Evolutionary conservation across 352 stramenopile species (phyloP).

Genomic region (Phytophthora idaei): DNA sequence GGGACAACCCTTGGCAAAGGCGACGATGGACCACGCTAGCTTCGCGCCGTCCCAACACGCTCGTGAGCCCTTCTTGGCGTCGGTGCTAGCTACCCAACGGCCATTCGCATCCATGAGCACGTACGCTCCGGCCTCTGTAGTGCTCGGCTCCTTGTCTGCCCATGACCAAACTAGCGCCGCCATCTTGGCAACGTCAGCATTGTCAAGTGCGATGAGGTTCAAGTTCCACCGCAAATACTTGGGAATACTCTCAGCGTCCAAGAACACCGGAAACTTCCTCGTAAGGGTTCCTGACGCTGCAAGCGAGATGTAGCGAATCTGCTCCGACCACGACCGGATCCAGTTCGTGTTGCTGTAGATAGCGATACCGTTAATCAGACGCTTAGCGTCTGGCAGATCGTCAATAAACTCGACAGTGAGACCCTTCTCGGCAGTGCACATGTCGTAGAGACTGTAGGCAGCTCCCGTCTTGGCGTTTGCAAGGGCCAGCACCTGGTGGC

Average conservation of each 20-base stretch:
- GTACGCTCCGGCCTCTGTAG: conserved; percentile 24
- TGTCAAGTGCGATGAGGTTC: conserved; percentile 60
- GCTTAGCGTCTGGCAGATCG: conserved; percentile 39
- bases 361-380: conserved; percentile 44
- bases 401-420: conserved; percentile 50
- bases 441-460: conserved; percentile 44
- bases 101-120: conserved; percentile 46
- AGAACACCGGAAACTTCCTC: conserved; percentile 33
- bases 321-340: conserved; percentile 54
- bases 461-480: conserved; percentile 47
- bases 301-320: conserved; percentile 60
- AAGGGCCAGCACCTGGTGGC: conserved; percentile 49
- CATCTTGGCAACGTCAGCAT: conserved; percentile 59
- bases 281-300: conserved; percentile 32
- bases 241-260: conserved; percentile 45
- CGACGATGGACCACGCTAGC: conserved; percentile 50
- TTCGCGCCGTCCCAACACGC: conserved; percentile 47
- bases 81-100: conserved; percentile 45
- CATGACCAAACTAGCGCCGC: conserved; percentile 61
- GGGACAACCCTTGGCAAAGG: conserved; percentile 33
- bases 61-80: conserved; percentile 28
- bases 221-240: conserved; percentile 65
- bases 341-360: conserved; percentile 59
- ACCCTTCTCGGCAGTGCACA: conserved; percentile 44
- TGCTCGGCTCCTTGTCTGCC: conserved; percentile 52